These are phyloP conservation scores for Hibiscus syriacus DNA, from an alignment of 345 rosid genomes.

Conservation along the genomic window DNA sequence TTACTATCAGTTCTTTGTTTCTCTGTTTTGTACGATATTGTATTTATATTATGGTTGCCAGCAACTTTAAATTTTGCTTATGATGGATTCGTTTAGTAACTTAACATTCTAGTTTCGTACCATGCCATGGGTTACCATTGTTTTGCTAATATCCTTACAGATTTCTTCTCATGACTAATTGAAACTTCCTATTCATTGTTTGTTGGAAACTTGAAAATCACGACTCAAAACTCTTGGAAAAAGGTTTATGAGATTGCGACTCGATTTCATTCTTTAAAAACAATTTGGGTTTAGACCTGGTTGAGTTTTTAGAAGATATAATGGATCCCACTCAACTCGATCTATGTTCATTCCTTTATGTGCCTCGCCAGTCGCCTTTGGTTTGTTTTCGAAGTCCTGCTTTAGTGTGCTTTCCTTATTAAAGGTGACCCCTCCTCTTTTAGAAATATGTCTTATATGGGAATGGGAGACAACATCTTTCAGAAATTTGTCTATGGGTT, in stretches of 20 bases:
- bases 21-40: too few relatives aligned
- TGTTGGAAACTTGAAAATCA: neutral
- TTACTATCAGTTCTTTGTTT: too few relatives aligned
- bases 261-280: too few relatives aligned
- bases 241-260: too few relatives aligned
- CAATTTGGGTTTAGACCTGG: too few relatives aligned
- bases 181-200: too few relatives aligned
- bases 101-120: neutral
- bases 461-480: slow-evolving; percentile 18
- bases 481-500: slow-evolving; percentile 5
- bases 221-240: neutral
- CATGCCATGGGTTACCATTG: too few relatives aligned
- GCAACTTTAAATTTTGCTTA: neutral
- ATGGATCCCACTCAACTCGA: too few relatives aligned
- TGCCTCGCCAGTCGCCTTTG: neutral
- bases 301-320: too few relatives aligned
- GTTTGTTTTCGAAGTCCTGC: slow-evolving; percentile 16
- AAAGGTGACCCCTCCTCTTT: slow-evolving; percentile 22
- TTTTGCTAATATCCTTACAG: neutral
- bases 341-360: too few relatives aligned
- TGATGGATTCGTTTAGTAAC: neutral
- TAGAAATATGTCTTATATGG: slow-evolving; percentile 32
- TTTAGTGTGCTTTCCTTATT: slow-evolving; percentile 26
- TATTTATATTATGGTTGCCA: neutral
- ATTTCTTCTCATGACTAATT: neutral